Conservation (phyloP, 1,284 basidiomycete genomes). For the Meripilus lineatus region DNA sequence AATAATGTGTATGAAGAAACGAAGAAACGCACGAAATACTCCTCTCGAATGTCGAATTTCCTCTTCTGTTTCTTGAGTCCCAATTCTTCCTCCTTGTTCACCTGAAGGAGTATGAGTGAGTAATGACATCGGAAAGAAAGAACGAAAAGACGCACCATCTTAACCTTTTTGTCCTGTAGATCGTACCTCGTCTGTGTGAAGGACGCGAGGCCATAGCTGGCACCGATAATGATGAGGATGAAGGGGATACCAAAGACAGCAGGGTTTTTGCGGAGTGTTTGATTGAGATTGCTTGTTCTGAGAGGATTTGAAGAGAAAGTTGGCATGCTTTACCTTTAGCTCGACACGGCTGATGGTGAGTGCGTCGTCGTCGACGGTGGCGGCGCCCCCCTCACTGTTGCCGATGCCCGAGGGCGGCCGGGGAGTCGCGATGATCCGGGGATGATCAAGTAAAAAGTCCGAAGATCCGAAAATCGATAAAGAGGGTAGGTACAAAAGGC, state of each 20-base stretch:
- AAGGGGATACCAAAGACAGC: slow-evolving; percentile 86
- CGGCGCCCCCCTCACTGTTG: too few species aligned
- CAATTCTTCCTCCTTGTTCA: slow-evolving; percentile 83
- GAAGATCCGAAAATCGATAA: too few species aligned
- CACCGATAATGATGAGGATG: slow-evolving; percentile 77
- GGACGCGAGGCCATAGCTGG: slow-evolving; percentile 80
- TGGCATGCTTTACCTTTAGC: too few species aligned
- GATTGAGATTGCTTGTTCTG: slow-evolving; percentile 40
- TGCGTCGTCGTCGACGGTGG: too few species aligned
- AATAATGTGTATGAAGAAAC: slow-evolving; percentile 1
- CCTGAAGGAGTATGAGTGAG: slow-evolving; percentile 29
- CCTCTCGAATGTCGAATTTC: slow-evolving; percentile 90
- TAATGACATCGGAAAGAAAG: neutral
- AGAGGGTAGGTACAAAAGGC: too few species aligned
- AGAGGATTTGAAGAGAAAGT: slow-evolving; percentile 55
- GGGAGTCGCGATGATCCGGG: too few species aligned
- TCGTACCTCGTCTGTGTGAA: slow-evolving; percentile 94
- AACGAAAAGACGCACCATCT: slow-evolving; percentile 44
- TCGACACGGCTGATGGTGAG: too few species aligned
- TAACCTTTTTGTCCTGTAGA: slow-evolving; percentile 76
- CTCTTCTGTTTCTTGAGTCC: slow-evolving; percentile 76
- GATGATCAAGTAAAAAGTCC: too few species aligned
- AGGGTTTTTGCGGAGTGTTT: slow-evolving; percentile 51
- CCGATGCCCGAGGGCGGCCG: too few species aligned
- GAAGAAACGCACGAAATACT: slow-evolving; percentile 80